Conservation (phyloP, 306 rosid genomes). For the Crotalaria pallida region DNA sequence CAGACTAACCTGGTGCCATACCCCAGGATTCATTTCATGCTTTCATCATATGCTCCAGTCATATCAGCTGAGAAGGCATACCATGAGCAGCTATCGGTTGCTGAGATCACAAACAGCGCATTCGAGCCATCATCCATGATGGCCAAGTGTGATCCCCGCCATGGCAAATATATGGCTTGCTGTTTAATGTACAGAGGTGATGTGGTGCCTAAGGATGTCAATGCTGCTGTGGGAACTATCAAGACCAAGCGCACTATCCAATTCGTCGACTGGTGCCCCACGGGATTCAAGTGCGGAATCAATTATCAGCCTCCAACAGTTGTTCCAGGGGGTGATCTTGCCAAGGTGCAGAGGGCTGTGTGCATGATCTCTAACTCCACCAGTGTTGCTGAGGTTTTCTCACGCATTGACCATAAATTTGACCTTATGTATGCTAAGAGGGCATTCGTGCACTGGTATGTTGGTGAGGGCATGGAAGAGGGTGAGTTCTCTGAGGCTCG, state of each 20-base stretch:
- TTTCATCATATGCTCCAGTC: conserved; percentile 81
- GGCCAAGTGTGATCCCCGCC: conserved; percentile 68
- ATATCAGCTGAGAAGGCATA: conserved; percentile 59
- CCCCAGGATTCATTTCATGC: conserved; percentile 89
- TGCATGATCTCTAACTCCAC: conserved; percentile 86
- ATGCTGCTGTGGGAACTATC: conserved; percentile 80
- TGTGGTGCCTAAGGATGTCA: conserved; percentile 83
- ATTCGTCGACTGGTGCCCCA: conserved; percentile 84
- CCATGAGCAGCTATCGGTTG: conserved; percentile 80
- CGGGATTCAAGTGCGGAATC: conserved; percentile 86
- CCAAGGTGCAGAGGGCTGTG: conserved; percentile 76
- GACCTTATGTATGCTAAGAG: conserved; percentile 52
- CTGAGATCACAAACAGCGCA: conserved; percentile 77
- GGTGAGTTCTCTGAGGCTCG: conserved; percentile 94
- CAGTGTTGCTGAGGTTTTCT: conserved; percentile 64
- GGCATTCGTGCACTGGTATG: conserved; percentile 87
- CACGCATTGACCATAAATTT: conserved; percentile 43
- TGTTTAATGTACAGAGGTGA: conserved; percentile 89
- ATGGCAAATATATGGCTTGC: conserved; percentile 78
- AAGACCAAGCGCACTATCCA: conserved; percentile 86
- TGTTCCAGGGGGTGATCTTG: conserved; percentile 89
- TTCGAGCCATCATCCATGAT: conserved; percentile 87
- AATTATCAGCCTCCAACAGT: conserved; percentile 87
- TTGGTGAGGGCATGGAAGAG: conserved; percentile 92
- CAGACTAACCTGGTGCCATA: conserved; percentile 85